phyloP scores from a whole-genome alignment of 2,329 filamentous ascomycete genomes.

The Calonectria fujianensis region DNA sequence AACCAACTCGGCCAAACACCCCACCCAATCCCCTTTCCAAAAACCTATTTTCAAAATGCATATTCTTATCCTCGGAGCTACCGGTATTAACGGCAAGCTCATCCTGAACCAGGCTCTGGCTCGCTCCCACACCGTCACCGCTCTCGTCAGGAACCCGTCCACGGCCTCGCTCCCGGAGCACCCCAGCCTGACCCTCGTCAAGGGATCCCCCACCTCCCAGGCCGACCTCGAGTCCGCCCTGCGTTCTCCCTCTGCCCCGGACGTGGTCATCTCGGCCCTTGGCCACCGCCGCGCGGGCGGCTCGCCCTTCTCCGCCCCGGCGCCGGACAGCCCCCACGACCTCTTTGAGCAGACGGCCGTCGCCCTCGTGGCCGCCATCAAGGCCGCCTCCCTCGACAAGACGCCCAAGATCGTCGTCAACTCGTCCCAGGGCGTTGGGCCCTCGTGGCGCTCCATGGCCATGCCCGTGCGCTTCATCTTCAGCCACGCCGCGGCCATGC shows the following conservation, averaged over 20 bases:
- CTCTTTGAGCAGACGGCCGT: conserved; percentile 63
- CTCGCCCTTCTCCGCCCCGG: conserved; percentile 66
- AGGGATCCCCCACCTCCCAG: conserved; percentile 61
- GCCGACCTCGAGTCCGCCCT: conserved; percentile 63
- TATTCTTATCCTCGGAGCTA: conserved; percentile 68
- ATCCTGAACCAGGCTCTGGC: conserved; percentile 63
- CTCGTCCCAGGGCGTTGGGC: conserved; percentile 69
- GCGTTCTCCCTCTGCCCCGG: conserved; percentile 46
- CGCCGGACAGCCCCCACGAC: conserved; percentile 62
- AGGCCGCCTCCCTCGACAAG: conserved; percentile 61
- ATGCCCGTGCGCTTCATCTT: conserved; percentile 67
- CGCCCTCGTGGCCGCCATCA: conserved; percentile 58
- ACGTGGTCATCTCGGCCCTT: conserved; percentile 69
- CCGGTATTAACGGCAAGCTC: conserved; percentile 67
- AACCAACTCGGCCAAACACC: neutral
- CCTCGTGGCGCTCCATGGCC: conserved; percentile 65
- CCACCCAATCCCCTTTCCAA: neutral
- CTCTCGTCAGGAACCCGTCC: conserved; percentile 65
- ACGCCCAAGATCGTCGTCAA: conserved; percentile 68
- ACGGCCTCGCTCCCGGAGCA: conserved; percentile 56
- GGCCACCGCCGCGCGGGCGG: conserved; percentile 66
- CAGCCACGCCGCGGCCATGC: conserved; percentile 66
- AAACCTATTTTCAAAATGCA: conserved; percentile 58
- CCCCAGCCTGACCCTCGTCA: conserved; percentile 61
- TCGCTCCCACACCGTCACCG: conserved; percentile 65